These are phyloP conservation scores for Penstemon barbatus DNA, from an alignment of 257 asterid genomes.

Conservation along the genomic window DNA sequence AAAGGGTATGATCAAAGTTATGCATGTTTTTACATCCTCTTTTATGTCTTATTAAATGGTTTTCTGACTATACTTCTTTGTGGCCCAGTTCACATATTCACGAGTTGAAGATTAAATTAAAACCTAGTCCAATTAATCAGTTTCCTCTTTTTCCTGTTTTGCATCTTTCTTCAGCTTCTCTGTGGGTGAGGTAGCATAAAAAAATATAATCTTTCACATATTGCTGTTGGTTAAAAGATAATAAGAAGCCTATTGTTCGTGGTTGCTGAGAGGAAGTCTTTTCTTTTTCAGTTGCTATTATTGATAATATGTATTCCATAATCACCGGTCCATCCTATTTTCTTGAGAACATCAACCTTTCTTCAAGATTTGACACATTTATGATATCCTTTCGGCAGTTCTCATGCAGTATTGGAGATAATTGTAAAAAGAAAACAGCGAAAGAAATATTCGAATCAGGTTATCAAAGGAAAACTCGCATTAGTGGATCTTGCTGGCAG, in stretches of 20 bases:
- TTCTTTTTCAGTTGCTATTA: conserved; percentile 13
- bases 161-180: conserved; percentile 18
- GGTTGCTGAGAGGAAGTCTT: conserved; percentile 8
- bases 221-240: conserved; percentile 9
- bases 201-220: conserved; percentile 12
- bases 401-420: conserved; percentile 96
- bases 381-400: conserved; percentile 47
- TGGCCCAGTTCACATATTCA: neutral
- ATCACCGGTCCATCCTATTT: too few relatives aligned
- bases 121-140: conserved; percentile 20
- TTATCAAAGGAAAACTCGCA: conserved; percentile 84
- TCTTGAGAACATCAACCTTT: conserved; percentile 23
- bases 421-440: conserved; percentile 67
- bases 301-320: too few relatives aligned
- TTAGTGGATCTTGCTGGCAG: conserved; percentile 99
- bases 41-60: neutral
- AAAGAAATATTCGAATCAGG: conserved; percentile 69
- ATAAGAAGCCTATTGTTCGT: neutral
- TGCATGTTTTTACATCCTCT: too few relatives aligned
- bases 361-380: conserved; percentile 24
- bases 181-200: neutral
- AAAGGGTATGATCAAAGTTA: conserved; percentile 6
- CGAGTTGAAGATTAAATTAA: neutral
- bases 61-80: neutral
- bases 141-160: conserved; percentile 14